Conservation (phyloP, 2,329 filamentous ascomycete species). For the Diaporthe vexans region DNA sequence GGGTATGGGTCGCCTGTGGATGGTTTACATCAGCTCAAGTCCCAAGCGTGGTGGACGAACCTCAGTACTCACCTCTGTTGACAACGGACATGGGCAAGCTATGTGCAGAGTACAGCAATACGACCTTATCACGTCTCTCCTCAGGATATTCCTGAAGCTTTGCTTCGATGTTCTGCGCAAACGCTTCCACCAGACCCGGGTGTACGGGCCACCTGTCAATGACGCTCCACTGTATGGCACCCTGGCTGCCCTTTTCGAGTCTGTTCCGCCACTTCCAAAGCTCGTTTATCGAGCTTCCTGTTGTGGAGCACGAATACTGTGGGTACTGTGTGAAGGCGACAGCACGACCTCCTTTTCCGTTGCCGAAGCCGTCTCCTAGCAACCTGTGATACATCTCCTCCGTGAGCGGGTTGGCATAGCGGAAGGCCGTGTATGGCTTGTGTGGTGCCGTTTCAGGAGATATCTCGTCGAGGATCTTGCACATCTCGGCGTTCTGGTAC, state of each 20-base stretch:
- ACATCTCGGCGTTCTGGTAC: slow-evolving; percentile 94
- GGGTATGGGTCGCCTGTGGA: slow-evolving; percentile 90
- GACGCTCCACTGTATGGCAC: slow-evolving; percentile 93
- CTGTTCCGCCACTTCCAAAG: slow-evolving; percentile 96
- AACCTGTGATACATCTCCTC: slow-evolving; percentile 92
- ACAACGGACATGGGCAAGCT: slow-evolving; percentile 97
- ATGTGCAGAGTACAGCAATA: slow-evolving; percentile 94
- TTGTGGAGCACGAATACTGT: slow-evolving; percentile 98
- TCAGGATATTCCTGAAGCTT: slow-evolving; percentile 87
- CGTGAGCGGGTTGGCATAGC: slow-evolving; percentile 93
- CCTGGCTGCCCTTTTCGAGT: slow-evolving; percentile 79
- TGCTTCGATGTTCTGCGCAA: slow-evolving; percentile 91
- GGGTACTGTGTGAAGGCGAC: slow-evolving; percentile 99
- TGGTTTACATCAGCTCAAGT: slow-evolving; percentile 46
- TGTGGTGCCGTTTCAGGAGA: slow-evolving; percentile 95
- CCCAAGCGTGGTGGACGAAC: background rate
- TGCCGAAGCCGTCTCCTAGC: slow-evolving; percentile 90
- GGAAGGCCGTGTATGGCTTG: slow-evolving; percentile 97
- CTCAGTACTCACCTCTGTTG: slow-evolving; percentile 77
- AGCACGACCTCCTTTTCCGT: slow-evolving; percentile 89
- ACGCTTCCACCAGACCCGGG: slow-evolving; percentile 88
- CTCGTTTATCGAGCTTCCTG: slow-evolving; percentile 95
- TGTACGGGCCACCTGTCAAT: slow-evolving; percentile 99
- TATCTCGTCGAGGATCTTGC: slow-evolving; percentile 92
- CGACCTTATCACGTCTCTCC: slow-evolving; percentile 82